These are phyloP conservation scores for Prunus salicina DNA, from an alignment of 306 rosid species.

Conservation along the genomic window DNA sequence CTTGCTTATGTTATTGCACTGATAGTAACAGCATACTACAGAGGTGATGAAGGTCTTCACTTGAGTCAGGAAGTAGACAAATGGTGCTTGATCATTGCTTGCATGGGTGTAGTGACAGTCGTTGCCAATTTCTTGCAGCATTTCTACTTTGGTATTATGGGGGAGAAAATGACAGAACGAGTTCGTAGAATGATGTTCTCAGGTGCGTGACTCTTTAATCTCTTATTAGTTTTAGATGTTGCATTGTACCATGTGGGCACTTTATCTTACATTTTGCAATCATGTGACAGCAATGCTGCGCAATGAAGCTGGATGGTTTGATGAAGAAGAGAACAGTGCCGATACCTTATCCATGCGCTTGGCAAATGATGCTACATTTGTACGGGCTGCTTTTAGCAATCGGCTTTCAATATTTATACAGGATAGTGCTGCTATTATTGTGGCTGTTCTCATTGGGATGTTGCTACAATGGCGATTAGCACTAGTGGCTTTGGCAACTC, in stretches of 20 bases:
- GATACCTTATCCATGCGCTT: conserved; percentile 98
- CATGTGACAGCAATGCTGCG: conserved; percentile 89
- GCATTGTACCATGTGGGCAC: conserved; percentile 9
- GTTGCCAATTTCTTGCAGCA: conserved; percentile 98
- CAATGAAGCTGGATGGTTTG: conserved; percentile 97
- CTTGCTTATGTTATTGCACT: conserved; percentile 94
- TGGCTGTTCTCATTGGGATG: conserved; percentile 90
- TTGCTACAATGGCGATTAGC: conserved; percentile 91
- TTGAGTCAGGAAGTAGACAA: conserved; percentile 59
- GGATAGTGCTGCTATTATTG: conserved; percentile 95
- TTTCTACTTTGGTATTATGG: conserved; percentile 99
- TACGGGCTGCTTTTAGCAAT: conserved; percentile 97
- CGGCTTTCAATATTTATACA: conserved; percentile 97
- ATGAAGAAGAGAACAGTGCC: conserved; percentile 95
- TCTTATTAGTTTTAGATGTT: conserved; percentile 5
- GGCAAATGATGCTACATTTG: conserved; percentile 99
- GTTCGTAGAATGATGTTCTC: conserved; percentile 99
- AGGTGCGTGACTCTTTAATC: conserved; percentile 42
- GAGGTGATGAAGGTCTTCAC: conserved; percentile 34
- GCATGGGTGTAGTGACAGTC: conserved; percentile 96
- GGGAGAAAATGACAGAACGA: conserved; percentile 99
- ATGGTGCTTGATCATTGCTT: conserved; percentile 96
- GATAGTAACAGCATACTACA: conserved; percentile 80
- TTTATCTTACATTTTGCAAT: conserved; percentile 33
- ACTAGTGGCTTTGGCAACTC: conserved; percentile 94